These are phyloP conservation scores for Colletotrichum tamarilloi DNA, from an alignment of 2,329 filamentous ascomycete genomes.

Conservation along the genomic window DNA sequence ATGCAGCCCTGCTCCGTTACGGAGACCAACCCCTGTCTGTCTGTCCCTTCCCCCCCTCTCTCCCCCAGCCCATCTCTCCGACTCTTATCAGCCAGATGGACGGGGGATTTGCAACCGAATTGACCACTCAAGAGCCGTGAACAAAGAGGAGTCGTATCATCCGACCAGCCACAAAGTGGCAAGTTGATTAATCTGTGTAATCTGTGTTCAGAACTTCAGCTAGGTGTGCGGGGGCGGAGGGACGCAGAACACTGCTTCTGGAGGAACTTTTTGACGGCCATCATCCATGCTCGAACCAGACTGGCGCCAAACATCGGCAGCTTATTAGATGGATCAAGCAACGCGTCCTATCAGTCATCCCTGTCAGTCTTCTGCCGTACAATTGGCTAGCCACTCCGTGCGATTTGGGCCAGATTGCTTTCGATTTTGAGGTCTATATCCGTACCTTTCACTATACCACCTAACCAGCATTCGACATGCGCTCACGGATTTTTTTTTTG, in stretches of 20 bases:
- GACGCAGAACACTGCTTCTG: constrained; percentile 3
- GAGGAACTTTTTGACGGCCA: constrained; percentile 28
- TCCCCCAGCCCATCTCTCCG: not conserved
- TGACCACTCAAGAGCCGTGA: constrained; percentile 9
- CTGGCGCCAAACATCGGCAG: constrained; percentile 14
- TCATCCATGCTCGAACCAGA: not conserved
- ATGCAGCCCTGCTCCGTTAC: too few relatives aligned
- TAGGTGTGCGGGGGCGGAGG: not conserved
- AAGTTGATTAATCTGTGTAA: constrained; percentile 17
- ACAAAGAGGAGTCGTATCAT: constrained; percentile 10
- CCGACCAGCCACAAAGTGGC: constrained; percentile 10
- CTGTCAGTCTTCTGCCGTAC: not conserved
- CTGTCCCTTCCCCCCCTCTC: not conserved
- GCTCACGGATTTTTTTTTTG: not conserved
- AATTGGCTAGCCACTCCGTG: not conserved
- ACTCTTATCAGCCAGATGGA: constrained; percentile 17
- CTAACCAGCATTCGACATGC: not conserved
- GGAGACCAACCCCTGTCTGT: not conserved
- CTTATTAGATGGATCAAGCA: constrained; percentile 26
- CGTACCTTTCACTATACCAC: too few relatives aligned
- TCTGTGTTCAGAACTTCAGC: not conserved
- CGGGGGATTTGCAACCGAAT: not conserved
- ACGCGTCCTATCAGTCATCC: constrained; percentile 13
- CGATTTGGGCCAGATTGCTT: constrained; percentile 9
- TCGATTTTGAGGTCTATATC: not conserved